Evolutionary conservation across 2,329 filamentous ascomycete species (phyloP).

Genomic region (Claviceps monticola): DNA sequence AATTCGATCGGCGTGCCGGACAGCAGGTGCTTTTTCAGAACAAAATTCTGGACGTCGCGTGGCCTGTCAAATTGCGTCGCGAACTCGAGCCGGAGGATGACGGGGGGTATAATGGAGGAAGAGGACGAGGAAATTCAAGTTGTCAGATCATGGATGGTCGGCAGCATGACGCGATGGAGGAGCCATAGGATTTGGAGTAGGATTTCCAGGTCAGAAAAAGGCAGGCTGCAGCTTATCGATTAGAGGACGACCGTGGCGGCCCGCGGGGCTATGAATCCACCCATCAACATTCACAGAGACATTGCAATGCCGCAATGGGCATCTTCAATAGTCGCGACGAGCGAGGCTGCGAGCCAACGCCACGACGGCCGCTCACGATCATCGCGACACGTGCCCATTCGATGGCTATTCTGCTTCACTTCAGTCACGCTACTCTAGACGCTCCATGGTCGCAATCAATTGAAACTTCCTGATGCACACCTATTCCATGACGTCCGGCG

Average conservation of each 20-base stretch:
- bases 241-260: neutral
- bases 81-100: no score
- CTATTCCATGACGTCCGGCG: no score
- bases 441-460: neutral
- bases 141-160: neutral
- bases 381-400: neutral
- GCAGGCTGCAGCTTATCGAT: constrained; percentile 2
- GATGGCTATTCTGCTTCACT: neutral
- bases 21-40: neutral
- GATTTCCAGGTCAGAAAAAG: neutral
- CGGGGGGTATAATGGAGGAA: neutral
- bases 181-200: neutral
- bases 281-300: neutral
- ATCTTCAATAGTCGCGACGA: neutral
- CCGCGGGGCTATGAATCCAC: neutral
- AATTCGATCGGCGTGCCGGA: neutral
- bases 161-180: neutral
- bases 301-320: no score
- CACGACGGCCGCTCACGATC: neutral
- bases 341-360: neutral
- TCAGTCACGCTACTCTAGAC: neutral
- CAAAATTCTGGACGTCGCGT: neutral
- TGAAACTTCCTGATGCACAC: no score
- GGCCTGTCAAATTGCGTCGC: neutral
- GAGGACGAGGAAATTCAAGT: neutral